Evolutionary conservation across 129 eudicot species (phyloP), one percentile per base, ranked within the genome.

Genomic region (Chrysanthemum seticuspe): DNA sequence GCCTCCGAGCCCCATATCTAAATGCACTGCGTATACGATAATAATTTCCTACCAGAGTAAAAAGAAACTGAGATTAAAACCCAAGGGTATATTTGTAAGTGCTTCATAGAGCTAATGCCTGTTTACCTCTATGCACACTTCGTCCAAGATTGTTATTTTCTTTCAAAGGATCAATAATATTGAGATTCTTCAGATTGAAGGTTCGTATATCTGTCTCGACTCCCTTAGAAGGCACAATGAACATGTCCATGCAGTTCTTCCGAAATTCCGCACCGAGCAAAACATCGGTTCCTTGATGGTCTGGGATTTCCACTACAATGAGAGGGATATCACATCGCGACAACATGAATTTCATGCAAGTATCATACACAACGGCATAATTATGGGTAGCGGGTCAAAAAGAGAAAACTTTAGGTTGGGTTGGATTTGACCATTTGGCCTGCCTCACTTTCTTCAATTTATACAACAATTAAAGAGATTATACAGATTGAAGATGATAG

Each of bases 101-200:
- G 47, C 47, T 40, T 67, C 13, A 47, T 60, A 72, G 11, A 60
- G 15, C 15, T 8, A 59, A 62, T 15, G 5, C 51, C 50, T 62
- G 62, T 54, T 48, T 71, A 91, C 97, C 99, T 91, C 81, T 81
- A 80, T 84, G 78, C 49, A 95, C 97, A 70, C 99, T 90, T 72
- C 97, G 88, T 18, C 99, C 99, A 75, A 95, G 96, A 82, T 95
- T 95, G 81, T 95, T 95, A 71, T 85, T 85, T 68, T 83, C 96
- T 74, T 87, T 95, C 76, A 95, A 76, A 1, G 99, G 99, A 74
- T 95, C 99, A 62, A 95, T 76, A 25, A 95, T 91, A 68, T 95
- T 95, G 9, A 95, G 88, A 86, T 88, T 82, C 81, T 91, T 95
- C 11, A 72, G 75, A 40, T 70, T 71, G 79, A 95, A 91, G 51